Base-by-base conservation (phyloP, 768 basidiomycete genomes). In the Boletus speciosus region DNA sequence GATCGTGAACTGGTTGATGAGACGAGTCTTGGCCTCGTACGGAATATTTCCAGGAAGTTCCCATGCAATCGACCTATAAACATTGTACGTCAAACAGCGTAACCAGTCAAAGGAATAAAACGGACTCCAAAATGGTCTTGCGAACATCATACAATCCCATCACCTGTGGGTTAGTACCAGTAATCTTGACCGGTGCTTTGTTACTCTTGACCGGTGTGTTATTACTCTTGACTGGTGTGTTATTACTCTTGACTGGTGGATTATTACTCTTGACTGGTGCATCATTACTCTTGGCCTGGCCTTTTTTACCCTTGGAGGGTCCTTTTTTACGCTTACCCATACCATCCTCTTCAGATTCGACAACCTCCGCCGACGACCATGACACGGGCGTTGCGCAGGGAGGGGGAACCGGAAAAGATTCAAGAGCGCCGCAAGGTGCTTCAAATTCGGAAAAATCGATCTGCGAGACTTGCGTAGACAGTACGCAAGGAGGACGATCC, bases 21-120 rank as follows among this genome's bases (percentile, higher is more conserved):
- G 67, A 29, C 60, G 63, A 11, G 52, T 58, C 44, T 74, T 77
- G 11, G 77, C 76, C 27, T 68, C 69, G 49, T 70, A 77, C 0
- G 78, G 77, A 25, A 76, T 58, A 36, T 77, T 68, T 6, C 65
- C 62, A 0, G 75, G 75, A 27, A 79, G 69, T 46, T 79, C 75
- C 78, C 77, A 78, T 3, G 65, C 70, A 31, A 69, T 68, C 8
- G 71, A 69, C 11, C 78, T 79, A 25, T 29, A 23, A 32, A 32
- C 31, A 32, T 6, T 12, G 4, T 37, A 8, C 1, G 11, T 68
- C 0, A 60, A 49, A 51, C 19, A 19, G 19, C 5, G 9, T 6
- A 31, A 14, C 43, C 14, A 27, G 5, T 19, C 36, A 16, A 1
- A 25, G 11, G 3, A 32, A 42, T 10, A 5, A 19, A 21, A 62